A percentile compares a stretch with the other conserved stretches of the same genome.
These are phyloP conservation scores for Verticillium zaregamsianum DNA, from an alignment of 2,329 filamentous ascomycete species.

Conservation along the genomic window DNA sequence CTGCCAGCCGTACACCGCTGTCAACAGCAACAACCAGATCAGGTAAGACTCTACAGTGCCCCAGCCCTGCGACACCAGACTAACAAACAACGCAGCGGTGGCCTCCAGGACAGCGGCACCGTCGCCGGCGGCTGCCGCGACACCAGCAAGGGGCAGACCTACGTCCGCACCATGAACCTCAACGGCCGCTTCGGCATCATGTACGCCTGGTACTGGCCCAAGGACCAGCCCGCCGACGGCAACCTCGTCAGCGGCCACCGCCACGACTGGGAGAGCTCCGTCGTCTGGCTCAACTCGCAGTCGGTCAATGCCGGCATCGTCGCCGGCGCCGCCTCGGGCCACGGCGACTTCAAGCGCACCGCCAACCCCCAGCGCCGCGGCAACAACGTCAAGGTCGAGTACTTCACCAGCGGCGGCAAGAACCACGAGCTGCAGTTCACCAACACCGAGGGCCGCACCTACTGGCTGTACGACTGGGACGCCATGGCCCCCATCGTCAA, in stretches of 20 bases:
- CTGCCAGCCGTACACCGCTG: conserved; percentile 4
- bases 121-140: conserved; percentile 25
- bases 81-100: conserved; percentile 20
- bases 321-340: conserved; percentile 31
- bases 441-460: conserved; percentile 1
- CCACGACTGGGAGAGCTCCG: conserved; percentile 34
- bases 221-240: conserved; percentile 3
- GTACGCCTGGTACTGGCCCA: conserved; percentile 4
- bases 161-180: conserved; percentile 13
- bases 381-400: conserved; percentile 6
- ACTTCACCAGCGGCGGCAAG: conserved; percentile 2
- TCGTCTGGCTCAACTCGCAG: conserved; percentile 25
- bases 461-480: conserved; percentile 4
- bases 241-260: conserved; percentile 26
- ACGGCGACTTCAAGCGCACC: conserved; percentile 25
- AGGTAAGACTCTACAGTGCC: neutral
- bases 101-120: conserved; percentile 25
- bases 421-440: conserved; percentile 5
- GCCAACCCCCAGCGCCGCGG: conserved; percentile 1
- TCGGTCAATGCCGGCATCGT: conserved; percentile 24
- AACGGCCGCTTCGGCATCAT: conserved; percentile 2
- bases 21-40: conserved; percentile 2
- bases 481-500: conserved; percentile 3
- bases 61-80: neutral
- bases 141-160: conserved; percentile 30